phyloP scores from a whole-genome alignment of 169 alveolate genomes.

The Cryptosporidium parvum region DNA sequence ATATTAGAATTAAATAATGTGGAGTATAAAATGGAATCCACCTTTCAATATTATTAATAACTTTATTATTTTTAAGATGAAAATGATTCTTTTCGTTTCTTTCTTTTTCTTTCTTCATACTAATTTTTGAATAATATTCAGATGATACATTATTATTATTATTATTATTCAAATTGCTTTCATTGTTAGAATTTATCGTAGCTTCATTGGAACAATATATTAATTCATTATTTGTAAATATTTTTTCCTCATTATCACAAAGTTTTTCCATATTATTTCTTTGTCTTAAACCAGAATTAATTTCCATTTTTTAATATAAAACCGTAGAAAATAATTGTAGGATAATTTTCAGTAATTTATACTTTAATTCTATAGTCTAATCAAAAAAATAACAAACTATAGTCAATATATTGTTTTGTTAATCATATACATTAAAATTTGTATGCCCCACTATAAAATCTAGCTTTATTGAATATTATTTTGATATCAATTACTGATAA shows the following conservation, averaged over 20 bases:
- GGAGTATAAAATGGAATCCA: conserved; percentile 64
- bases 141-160: not conserved
- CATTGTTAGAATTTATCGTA: not conserved
- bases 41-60: conserved; percentile 2
- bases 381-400: not conserved
- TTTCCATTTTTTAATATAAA: not conserved
- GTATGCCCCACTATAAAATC: not conserved
- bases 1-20: conserved; percentile 23
- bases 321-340: too few species aligned
- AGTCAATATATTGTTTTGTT: too few species aligned
- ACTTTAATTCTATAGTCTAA: too few species aligned
- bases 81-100: not conserved
- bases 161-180: not conserved
- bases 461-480: too few species aligned
- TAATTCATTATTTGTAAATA: not conserved
- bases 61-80: not conserved
- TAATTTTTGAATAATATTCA: not conserved
- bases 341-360: not conserved
- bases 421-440: too few species aligned
- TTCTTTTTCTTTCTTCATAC: conserved; percentile 5
- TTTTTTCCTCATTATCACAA: not conserved
- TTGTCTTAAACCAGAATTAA: not conserved
- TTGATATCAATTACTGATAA: too few species aligned
- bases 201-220: not conserved
- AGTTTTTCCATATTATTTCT: not conserved